These are phyloP conservation scores for Trifolium repens DNA, from an alignment of 306 rosid species.

Conservation along the genomic window DNA sequence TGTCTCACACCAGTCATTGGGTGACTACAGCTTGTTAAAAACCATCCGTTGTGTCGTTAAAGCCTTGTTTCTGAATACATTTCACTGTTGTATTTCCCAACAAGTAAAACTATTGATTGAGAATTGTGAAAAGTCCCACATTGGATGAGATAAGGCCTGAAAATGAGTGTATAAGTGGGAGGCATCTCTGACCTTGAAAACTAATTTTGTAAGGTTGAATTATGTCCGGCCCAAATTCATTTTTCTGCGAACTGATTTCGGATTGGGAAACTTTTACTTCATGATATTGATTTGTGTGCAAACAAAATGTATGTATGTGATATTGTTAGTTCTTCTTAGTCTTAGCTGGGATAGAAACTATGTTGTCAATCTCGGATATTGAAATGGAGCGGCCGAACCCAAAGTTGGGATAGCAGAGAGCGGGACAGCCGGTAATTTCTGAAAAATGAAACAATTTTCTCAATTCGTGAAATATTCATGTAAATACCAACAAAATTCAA, in stretches of 20 bases:
- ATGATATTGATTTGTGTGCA: slow-evolving; percentile 11
- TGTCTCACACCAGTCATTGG: slow-evolving; percentile 1
- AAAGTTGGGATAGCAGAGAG: background rate
- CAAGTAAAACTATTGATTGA: slow-evolving; percentile 3
- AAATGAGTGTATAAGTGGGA: background rate
- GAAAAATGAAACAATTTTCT: too few species aligned
- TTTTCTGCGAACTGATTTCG: slow-evolving; percentile 15
- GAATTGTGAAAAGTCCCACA: background rate
- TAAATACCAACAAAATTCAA: too few species aligned
- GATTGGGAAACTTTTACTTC: slow-evolving; percentile 6
- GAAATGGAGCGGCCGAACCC: background rate
- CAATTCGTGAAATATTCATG: too few species aligned
- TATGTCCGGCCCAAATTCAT: background rate
- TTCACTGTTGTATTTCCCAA: background rate
- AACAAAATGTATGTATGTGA: background rate
- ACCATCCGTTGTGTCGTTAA: background rate
- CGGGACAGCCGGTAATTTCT: too few species aligned
- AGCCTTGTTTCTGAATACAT: slow-evolving; percentile 15
- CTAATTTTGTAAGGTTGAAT: background rate
- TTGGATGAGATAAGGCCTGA: background rate
- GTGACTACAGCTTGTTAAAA: slow-evolving; percentile 20
- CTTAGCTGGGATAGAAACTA: slow-evolving; percentile 21
- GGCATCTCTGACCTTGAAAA: background rate
- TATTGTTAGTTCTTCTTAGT: background rate
- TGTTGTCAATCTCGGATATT: background rate